Evolutionary conservation across 176 grass and related monocot species (phyloP).

Genomic region (Cenchrus fungigraminus): DNA sequence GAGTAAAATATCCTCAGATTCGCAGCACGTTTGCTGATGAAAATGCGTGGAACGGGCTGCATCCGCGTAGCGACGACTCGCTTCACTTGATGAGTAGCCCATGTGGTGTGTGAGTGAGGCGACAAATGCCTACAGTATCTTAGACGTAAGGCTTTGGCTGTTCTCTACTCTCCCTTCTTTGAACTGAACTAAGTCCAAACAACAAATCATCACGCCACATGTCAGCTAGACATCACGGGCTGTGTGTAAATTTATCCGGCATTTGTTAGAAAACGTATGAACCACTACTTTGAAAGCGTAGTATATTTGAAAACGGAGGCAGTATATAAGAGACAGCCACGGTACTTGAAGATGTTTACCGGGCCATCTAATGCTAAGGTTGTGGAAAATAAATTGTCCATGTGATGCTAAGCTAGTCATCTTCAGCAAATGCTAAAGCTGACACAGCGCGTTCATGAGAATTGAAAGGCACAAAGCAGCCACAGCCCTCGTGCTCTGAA

Average conservation of each 20-base stretch:
- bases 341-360: neutral
- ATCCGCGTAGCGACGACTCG: neutral
- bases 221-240: neutral
- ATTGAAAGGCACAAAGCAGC: neutral
- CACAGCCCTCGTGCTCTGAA: neutral
- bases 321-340: neutral
- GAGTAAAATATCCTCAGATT: constrained; percentile 21
- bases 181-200: neutral
- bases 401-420: neutral
- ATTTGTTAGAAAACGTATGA: too few relatives aligned
- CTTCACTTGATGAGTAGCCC: neutral
- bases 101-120: neutral
- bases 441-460: constrained; percentile 1
- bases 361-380: neutral
- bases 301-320: too few relatives aligned
- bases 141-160: neutral
- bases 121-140: neutral
- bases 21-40: neutral
- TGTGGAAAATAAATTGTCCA: neutral
- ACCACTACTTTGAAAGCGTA: neutral
- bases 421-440: neutral
- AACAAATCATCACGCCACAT: neutral
- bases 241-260: neutral
- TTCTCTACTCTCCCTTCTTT: neutral
- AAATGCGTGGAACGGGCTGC: neutral